These are phyloP conservation scores for Albifimbria verrucaria DNA, from an alignment of 2,329 filamentous ascomycete genomes.

Conservation along the genomic window DNA sequence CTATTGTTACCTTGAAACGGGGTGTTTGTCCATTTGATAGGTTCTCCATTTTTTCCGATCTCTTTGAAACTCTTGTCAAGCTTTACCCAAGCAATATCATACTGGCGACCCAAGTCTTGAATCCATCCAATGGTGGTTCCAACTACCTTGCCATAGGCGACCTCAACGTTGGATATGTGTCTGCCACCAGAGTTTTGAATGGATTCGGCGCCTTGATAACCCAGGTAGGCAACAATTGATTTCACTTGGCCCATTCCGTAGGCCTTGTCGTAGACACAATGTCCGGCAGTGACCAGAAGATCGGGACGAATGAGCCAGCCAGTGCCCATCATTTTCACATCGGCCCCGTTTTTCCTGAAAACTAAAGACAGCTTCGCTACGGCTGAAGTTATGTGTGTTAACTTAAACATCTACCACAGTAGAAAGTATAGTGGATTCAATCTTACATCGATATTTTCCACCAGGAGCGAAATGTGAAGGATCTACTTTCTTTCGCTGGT, in stretches of 20 bases:
- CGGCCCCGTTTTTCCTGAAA: background rate
- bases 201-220: background rate
- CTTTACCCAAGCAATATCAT: background rate
- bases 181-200: background rate
- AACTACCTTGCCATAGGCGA: background rate
- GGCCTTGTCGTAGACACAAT: slow-evolving; percentile 19
- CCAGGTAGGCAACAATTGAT: background rate
- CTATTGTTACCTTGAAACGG: background rate
- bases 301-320: slow-evolving; percentile 18
- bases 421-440: background rate
- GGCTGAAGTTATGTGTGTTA: background rate
- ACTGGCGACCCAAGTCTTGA: background rate
- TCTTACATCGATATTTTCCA: background rate
- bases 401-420: background rate
- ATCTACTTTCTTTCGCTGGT: background rate
- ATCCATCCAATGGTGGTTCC: background rate
- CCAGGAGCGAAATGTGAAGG: background rate
- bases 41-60: background rate
- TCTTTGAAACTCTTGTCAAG: background rate
- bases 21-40: background rate
- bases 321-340: slow-evolving; percentile 14
- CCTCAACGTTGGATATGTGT: background rate
- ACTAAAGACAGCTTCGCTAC: background rate
- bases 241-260: background rate
- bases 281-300: slow-evolving; percentile 16